Base-by-base conservation (phyloP, 495 filamentous ascomycete genomes). In the Aspergillus olivimuriae region DNA sequence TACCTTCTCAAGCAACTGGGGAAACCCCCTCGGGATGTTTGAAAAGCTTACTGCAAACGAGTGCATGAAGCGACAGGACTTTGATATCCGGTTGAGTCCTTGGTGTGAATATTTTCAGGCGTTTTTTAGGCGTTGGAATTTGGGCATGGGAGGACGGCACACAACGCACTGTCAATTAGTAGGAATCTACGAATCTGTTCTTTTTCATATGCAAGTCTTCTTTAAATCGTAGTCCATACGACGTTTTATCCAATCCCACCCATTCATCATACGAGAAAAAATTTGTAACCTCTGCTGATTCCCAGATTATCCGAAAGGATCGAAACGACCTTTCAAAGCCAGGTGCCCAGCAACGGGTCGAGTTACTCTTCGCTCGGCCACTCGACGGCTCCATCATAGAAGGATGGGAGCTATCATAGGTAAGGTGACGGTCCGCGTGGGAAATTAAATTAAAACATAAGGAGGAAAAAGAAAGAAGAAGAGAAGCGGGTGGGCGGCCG, bases 241-340 rank as follows among this genome's bases (percentile, higher is more conserved):
- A 12, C 12, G 12, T 12, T 7, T 7, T 7, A 30, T 30, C 14
- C 10, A 33, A 12, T 33, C 17, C 5, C 33, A 17, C 14, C 15
- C 33, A 6, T 16, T 34, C 9, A 16, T n/a, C n/a, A 34, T 34
- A 10, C 33, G 11, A 34, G 33, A 17, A 16, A 16, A 34, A 14
- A 14, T 34, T 40, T 86, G 81, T 86, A 69, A 83, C 82, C 82
- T 71, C 80, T 77, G 80, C 83, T 87, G 83, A 87, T 87, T 87
- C 83, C 83, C 72, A 76, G 66, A 56, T 70, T 75, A 69, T 82
- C 81, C 73, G 62, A 58, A 73, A 76, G 69, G 69, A 68, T 74
- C 77, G 59, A 64, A 76, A 84, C 65, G 77, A 78, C 74, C 66
- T 73, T 75, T 86, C 80, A 73, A 84, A 78, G 60, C 64, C 75